phyloP scores from a whole-genome alignment of 2,329 filamentous ascomycete species.

The Nothophoma quercina region DNA sequence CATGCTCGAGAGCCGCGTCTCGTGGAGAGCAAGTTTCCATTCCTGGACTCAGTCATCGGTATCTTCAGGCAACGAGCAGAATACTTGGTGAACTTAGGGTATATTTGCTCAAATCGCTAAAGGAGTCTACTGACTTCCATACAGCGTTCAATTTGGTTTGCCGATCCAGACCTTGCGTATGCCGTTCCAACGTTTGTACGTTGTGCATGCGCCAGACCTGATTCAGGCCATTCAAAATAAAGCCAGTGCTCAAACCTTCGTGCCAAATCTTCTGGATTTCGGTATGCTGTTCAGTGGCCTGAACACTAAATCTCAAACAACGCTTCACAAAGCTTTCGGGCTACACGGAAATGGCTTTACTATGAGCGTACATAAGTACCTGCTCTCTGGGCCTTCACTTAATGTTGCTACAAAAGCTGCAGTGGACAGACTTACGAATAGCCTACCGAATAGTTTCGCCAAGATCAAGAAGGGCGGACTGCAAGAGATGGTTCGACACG shows the following conservation, averaged over 20 bases:
- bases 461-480: constrained; percentile 15
- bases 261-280: constrained; percentile 45
- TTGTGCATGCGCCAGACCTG: constrained; percentile 50
- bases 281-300: constrained; percentile 42
- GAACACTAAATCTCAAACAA: constrained; percentile 23
- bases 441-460: constrained; percentile 22
- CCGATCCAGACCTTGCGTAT: constrained; percentile 55
- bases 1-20: constrained; percentile 4
- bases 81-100: constrained; percentile 2
- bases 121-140: background rate
- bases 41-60: constrained; percentile 1
- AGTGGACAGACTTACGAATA: constrained; percentile 39
- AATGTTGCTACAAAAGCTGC: constrained; percentile 49
- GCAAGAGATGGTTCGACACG: constrained; percentile 37
- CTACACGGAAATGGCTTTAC: constrained; percentile 50
- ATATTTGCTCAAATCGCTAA: background rate
- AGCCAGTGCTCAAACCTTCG: constrained; percentile 48
- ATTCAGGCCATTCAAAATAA: constrained; percentile 52
- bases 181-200: constrained; percentile 53
- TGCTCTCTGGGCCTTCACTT: constrained; percentile 43
- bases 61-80: constrained; percentile 2
- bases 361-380: constrained; percentile 46
- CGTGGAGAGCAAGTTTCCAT: background rate
- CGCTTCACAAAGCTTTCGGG: constrained; percentile 32
- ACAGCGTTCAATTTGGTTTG: constrained; percentile 21